Conservation (phyloP, 1,284 basidiomycete species). For the Trichosporon sp. region DNA sequence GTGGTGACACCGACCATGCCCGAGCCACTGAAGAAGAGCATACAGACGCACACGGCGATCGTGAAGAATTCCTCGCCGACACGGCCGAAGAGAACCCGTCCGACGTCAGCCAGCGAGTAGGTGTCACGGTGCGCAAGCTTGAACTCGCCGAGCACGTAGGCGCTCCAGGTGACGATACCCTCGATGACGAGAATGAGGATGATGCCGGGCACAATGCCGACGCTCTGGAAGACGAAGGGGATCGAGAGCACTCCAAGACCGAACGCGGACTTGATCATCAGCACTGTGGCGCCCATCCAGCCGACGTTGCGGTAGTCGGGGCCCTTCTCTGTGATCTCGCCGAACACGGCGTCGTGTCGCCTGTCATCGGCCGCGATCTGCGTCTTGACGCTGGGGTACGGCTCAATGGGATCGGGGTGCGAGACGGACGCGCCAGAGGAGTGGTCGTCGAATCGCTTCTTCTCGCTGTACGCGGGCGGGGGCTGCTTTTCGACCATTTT, state of each 20-base stretch:
- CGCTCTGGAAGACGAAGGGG: conserved; percentile 54
- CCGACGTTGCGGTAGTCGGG: conserved; percentile 29
- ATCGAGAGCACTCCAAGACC: conserved; percentile 58
- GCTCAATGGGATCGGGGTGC: background rate
- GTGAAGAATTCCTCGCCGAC: conserved; percentile 19
- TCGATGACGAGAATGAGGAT: conserved; percentile 50
- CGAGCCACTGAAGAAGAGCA: conserved; percentile 17
- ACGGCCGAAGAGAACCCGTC: conserved; percentile 20
- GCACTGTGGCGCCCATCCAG: conserved; percentile 35
- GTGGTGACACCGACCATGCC: conserved; percentile 40
- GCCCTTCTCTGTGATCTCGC: conserved; percentile 25
- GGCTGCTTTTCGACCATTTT: background rate
- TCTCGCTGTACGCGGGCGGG: no score
- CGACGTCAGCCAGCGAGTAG: conserved; percentile 30
- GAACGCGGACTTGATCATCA: conserved; percentile 60
- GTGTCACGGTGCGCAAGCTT: conserved; percentile 24
- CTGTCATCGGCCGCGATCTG: conserved; percentile 1
- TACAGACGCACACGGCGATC: conserved; percentile 16
- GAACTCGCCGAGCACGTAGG: conserved; percentile 22
- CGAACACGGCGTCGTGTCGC: conserved; percentile 28
- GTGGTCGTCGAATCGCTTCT: background rate
- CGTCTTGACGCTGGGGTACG: background rate
- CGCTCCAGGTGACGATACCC: conserved; percentile 36
- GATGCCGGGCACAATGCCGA: conserved; percentile 54
- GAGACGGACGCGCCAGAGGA: background rate